A percentile compares a stretch with the other conserved stretches of the same genome.
Conservation (phyloP, 352 stramenopile species). For the Phytopythium oedochilum region DNA sequence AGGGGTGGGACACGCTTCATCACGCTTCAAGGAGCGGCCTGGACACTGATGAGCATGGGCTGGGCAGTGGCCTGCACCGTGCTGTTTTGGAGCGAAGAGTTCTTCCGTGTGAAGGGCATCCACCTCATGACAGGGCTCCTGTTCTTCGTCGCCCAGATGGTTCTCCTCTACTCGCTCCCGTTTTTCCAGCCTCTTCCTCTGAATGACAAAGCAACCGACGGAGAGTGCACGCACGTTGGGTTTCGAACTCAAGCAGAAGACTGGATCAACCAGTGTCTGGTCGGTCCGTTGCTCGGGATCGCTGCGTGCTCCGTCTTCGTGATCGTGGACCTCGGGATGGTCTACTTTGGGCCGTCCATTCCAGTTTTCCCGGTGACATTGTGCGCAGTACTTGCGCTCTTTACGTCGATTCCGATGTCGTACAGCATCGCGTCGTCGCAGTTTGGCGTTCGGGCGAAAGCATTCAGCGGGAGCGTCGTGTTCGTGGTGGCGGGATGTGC, state of each 20-base stretch:
- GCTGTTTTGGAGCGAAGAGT: slow-evolving; percentile 40
- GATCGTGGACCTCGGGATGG: slow-evolving; percentile 40
- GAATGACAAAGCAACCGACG: neutral
- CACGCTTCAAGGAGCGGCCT: slow-evolving; percentile 43
- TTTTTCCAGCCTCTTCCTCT: slow-evolving; percentile 21
- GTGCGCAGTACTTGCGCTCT: slow-evolving; percentile 40
- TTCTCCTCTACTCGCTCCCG: slow-evolving; percentile 33
- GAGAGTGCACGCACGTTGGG: neutral
- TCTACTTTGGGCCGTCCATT: slow-evolving; percentile 35
- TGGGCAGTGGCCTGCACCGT: slow-evolving; percentile 35
- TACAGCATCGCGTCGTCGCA: slow-evolving; percentile 34
- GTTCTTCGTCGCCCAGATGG: slow-evolving; percentile 30
- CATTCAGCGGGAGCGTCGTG: slow-evolving; percentile 36
- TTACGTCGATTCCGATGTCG: slow-evolving; percentile 45
- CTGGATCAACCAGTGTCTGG: slow-evolving; percentile 27
- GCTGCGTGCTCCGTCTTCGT: slow-evolving; percentile 39
- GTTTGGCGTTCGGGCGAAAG: slow-evolving; percentile 23
- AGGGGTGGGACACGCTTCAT: slow-evolving; percentile 40
- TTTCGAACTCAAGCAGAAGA: slow-evolving; percentile 15
- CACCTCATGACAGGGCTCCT: slow-evolving; percentile 36
- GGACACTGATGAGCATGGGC: slow-evolving; percentile 37
- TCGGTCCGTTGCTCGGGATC: slow-evolving; percentile 35
- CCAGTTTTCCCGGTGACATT: slow-evolving; percentile 41
- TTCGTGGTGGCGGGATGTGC: slow-evolving; percentile 46
- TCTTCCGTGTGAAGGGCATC: slow-evolving; percentile 39